phyloP scores from a whole-genome alignment of 1,139 yeast species.

The Arxiozyma slooffiae region DNA sequence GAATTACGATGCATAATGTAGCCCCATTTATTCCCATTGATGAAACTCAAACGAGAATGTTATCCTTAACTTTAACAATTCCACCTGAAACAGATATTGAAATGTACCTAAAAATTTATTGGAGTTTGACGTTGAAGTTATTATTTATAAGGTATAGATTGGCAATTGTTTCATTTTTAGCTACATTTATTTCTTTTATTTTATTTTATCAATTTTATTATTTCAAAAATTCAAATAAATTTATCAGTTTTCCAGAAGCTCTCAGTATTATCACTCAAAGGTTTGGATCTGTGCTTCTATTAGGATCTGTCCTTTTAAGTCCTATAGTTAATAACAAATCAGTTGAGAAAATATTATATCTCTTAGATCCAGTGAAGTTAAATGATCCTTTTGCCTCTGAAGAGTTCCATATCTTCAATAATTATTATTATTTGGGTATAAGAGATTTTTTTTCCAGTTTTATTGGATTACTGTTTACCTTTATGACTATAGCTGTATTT shows the following conservation, averaged over 20 bases:
- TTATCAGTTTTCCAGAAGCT: conserved; percentile 45
- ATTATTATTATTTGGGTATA: conserved; percentile 54
- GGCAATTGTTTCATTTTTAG: conserved; percentile 50
- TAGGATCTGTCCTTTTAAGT: conserved; percentile 32
- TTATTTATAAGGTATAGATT: conserved; percentile 56
- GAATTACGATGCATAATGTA: conserved; percentile 54
- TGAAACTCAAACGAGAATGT: conserved; percentile 12
- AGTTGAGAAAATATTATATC: conserved; percentile 30
- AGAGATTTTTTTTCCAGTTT: conserved; percentile 49
- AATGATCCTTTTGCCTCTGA: conserved; percentile 27
- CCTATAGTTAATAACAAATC: conserved; percentile 31
- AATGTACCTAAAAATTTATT: conserved; percentile 24
- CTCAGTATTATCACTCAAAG: conserved; percentile 30
- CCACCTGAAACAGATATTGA: conserved; percentile 33
- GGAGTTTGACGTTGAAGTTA: conserved; percentile 36
- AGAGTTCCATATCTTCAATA: conserved; percentile 26
- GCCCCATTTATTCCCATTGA: conserved; percentile 67
- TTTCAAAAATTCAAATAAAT: conserved; percentile 35
- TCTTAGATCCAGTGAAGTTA: conserved; percentile 50
- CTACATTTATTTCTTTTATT: conserved; percentile 39
- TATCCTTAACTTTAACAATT: conserved; percentile 17
- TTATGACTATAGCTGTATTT: conserved; percentile 44
- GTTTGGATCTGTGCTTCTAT: conserved; percentile 19
- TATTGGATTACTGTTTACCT: conserved; percentile 48
- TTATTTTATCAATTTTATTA: conserved; percentile 39